Percentiles rank a stretch among this genome's conserved stretches.
Evolutionary conservation across 2,329 filamentous ascomycete genomes (phyloP).

Genomic region (Alternaria gansuensis): DNA sequence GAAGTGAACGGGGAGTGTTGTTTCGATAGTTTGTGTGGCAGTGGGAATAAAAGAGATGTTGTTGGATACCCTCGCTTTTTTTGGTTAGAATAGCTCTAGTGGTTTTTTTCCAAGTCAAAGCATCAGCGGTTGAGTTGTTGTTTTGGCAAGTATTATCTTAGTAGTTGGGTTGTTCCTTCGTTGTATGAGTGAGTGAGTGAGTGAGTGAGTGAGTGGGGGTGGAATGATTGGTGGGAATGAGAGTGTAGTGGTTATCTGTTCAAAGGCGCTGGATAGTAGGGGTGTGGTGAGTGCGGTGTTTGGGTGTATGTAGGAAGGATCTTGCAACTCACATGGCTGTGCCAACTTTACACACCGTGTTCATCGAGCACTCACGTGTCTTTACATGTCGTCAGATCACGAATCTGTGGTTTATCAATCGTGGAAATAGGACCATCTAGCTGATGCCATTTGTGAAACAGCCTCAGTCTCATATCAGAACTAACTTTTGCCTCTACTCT

Average conservation of each 20-base stretch:
- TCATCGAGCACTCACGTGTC: no score
- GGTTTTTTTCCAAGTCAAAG: neutral
- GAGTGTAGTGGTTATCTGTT: no score
- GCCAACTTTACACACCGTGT: no score
- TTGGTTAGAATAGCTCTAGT: neutral
- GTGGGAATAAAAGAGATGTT: neutral
- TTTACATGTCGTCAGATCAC: no score
- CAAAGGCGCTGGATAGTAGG: no score
- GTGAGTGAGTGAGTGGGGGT: no score
- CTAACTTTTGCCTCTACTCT: neutral
- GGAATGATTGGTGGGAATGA: neutral
- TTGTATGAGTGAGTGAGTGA: neutral
- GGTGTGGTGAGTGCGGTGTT: no score
- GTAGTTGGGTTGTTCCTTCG: neutral
- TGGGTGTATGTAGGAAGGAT: no score
- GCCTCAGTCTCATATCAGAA: neutral
- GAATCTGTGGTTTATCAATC: no score
- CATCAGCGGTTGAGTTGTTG: slow-evolving; percentile 2
- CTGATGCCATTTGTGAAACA: neutral
- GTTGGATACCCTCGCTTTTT: slow-evolving; percentile 4
- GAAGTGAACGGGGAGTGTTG: neutral
- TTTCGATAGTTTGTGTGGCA: neutral
- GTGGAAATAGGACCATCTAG: neutral
- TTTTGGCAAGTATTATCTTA: neutral
- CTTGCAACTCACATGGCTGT: no score